phyloP scores from a whole-genome alignment of 805 yeast species.

The Kodamaea kakaduensis region DNA sequence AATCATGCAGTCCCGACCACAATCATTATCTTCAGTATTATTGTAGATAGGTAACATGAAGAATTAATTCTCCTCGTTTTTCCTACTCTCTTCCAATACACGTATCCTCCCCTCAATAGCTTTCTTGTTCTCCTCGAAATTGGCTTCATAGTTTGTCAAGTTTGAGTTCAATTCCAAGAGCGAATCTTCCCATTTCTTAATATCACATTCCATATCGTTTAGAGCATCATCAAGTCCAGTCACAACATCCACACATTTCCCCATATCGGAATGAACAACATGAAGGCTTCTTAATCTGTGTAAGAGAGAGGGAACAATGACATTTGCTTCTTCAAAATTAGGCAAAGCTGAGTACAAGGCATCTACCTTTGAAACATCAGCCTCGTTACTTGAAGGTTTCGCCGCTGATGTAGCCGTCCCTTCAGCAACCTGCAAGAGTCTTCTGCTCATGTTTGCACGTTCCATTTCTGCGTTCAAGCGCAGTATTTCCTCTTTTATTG shows the following conservation, averaged over 20 bases:
- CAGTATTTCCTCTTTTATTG: slow-evolving; percentile 22
- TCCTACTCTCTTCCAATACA: slow-evolving; percentile 12
- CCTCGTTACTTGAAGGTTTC: no score
- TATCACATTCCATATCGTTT: slow-evolving; percentile 21
- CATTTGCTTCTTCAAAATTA: slow-evolving; percentile 21
- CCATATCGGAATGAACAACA: slow-evolving; percentile 30
- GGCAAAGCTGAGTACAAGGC: slow-evolving; percentile 24
- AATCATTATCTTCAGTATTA: no score
- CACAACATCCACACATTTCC: slow-evolving; percentile 23
- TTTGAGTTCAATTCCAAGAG: slow-evolving; percentile 20
- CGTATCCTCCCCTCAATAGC: slow-evolving; percentile 17
- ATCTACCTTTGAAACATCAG: slow-evolving; percentile 26
- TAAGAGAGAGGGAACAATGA: slow-evolving; percentile 23
- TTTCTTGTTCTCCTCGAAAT: slow-evolving; percentile 22
- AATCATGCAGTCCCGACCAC: no score
- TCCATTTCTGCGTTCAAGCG: slow-evolving; percentile 26
- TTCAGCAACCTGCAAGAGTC: slow-evolving; percentile 10
- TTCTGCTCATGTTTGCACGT: slow-evolving; percentile 15
- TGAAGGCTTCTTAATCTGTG: slow-evolving; percentile 30
- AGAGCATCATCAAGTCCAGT: slow-evolving; percentile 26
- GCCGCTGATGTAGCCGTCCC: no score
- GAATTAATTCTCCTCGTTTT: slow-evolving; percentile 1
- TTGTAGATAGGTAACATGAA: no score
- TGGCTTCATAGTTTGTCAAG: slow-evolving; percentile 19
- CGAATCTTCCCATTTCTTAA: slow-evolving; percentile 28